These are phyloP conservation scores for Acephala macrosclerotiorum DNA, from an alignment of 2,329 filamentous ascomycete species.

Conservation along the genomic window DNA sequence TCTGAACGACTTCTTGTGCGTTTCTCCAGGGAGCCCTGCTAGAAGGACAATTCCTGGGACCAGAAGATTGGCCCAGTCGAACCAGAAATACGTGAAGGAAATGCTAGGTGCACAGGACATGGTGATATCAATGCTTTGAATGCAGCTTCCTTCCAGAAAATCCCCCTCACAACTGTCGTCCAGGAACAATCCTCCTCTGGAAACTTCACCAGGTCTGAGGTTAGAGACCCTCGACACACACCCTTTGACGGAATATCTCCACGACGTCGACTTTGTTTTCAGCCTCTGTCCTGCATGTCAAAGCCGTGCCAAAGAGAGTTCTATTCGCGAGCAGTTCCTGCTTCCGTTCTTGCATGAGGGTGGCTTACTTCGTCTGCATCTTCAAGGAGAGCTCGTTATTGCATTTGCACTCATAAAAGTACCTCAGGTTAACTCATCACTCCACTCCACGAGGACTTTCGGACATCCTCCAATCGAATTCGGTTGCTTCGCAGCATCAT, in stretches of 20 bases:
- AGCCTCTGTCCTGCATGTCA: slow-evolving; percentile 21
- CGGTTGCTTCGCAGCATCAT: slow-evolving; percentile 17
- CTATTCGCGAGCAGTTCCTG: slow-evolving; percentile 29
- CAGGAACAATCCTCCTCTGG: slow-evolving; percentile 6
- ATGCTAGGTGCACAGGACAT: slow-evolving; percentile 24
- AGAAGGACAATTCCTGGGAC: background rate
- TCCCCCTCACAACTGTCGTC: slow-evolving; percentile 2
- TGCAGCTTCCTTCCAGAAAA: slow-evolving; percentile 24
- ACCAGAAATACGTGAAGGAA: slow-evolving; percentile 10
- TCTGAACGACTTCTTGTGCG: background rate
- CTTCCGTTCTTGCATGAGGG: slow-evolving; percentile 33
- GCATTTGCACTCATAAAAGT: slow-evolving; percentile 19
- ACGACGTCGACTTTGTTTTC: slow-evolving; percentile 4
- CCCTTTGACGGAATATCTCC: background rate
- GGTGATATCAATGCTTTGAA: slow-evolving; percentile 23
- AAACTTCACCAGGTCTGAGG: slow-evolving; percentile 5
- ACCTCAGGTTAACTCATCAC: slow-evolving; percentile 16
- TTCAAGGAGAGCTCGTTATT: slow-evolving; percentile 24
- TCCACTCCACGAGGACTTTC: slow-evolving; percentile 12
- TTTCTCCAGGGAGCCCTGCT: background rate
- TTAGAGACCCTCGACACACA: slow-evolving; percentile 3
- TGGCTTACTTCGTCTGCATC: slow-evolving; percentile 28
- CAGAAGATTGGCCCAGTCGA: background rate
- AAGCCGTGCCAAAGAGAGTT: slow-evolving; percentile 12
- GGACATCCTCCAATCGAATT: slow-evolving; percentile 17